Evolutionary conservation across 1,284 basidiomycete genomes (phyloP).

Genomic region (Caloboletus firmus): DNA sequence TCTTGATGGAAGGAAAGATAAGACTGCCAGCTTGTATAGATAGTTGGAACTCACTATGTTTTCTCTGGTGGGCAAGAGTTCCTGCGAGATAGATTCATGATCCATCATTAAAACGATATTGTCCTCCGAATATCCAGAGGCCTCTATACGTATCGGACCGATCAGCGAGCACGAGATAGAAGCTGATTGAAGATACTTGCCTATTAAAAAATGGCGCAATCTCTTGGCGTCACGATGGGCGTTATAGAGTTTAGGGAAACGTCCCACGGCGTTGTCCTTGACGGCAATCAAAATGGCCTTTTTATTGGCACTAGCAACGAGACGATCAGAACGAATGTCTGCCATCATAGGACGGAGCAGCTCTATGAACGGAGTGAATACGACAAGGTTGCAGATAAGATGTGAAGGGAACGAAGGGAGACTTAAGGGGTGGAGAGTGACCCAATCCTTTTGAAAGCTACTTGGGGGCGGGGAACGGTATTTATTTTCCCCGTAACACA

Average conservation of each 20-base stretch:
- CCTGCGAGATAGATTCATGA: constrained; percentile 1
- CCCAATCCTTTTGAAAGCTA: constrained; percentile 5
- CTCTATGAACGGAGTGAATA: background rate
- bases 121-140: constrained; percentile 26
- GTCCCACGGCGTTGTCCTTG: background rate
- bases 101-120: constrained; percentile 37
- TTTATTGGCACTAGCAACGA: background rate
- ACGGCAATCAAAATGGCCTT: constrained; percentile 29
- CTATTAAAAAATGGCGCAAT: constrained; percentile 21
- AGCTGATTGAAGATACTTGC: constrained; percentile 8
- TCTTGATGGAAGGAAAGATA: constrained; percentile 23
- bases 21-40: background rate
- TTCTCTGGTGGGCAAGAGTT: constrained; percentile 22
- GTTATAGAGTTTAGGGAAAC: constrained; percentile 5
- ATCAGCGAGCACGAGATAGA: background rate
- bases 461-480: too few species aligned
- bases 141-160: constrained; percentile 14
- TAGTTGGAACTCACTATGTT: constrained; percentile 29
- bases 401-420: background rate
- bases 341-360: constrained; percentile 7
- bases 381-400: constrained; percentile 13
- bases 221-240: constrained; percentile 17
- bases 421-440: background rate
- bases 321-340: background rate
- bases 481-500: too few species aligned